Evolutionary conservation across 768 basidiomycete genomes (phyloP).

Genomic region (Suillus luteus): DNA sequence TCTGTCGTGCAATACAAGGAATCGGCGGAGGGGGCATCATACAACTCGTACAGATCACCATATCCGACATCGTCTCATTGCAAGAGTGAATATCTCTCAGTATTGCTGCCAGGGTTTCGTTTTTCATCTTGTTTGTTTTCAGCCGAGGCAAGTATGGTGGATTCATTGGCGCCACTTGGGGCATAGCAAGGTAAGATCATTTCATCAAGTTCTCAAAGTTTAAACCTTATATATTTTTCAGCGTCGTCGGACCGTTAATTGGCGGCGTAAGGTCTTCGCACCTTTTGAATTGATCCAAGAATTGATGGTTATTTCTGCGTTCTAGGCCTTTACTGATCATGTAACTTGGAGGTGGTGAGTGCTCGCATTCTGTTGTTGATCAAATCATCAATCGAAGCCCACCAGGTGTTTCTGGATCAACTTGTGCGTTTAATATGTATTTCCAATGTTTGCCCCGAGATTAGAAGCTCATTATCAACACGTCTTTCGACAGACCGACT

Average conservation of each 20-base stretch:
- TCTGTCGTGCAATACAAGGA: constrained; percentile 45
- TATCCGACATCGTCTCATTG: constrained; percentile 42
- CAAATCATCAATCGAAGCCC: constrained; percentile 6
- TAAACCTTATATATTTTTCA: constrained; percentile 12
- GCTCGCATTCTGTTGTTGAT: background rate
- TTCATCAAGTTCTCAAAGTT: background rate
- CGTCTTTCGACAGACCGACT: constrained; percentile 33
- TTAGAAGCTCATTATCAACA: background rate
- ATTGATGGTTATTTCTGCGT: background rate
- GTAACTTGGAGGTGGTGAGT: constrained; percentile 44
- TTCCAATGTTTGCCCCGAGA: background rate
- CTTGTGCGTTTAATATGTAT: constrained; percentile 23
- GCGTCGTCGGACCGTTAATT: constrained; percentile 46
- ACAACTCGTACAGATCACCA: constrained; percentile 40
- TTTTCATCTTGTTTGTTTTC: background rate
- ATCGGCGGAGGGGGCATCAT: constrained; percentile 44
- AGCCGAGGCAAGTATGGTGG: constrained; percentile 45
- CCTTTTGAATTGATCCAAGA: background rate
- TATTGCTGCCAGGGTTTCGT: background rate
- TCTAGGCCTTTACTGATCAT: constrained; percentile 37
- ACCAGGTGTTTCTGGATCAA: constrained; percentile 40
- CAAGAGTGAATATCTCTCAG: constrained; percentile 26
- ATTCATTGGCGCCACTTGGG: constrained; percentile 43
- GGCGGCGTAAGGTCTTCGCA: constrained; percentile 32
- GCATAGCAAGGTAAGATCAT: constrained; percentile 36